Evolutionary conservation across 495 filamentous ascomycete genomes (phyloP), one percentile per base, ranked within the genome.

Genomic region (Schizothecium vesticola): DNA sequence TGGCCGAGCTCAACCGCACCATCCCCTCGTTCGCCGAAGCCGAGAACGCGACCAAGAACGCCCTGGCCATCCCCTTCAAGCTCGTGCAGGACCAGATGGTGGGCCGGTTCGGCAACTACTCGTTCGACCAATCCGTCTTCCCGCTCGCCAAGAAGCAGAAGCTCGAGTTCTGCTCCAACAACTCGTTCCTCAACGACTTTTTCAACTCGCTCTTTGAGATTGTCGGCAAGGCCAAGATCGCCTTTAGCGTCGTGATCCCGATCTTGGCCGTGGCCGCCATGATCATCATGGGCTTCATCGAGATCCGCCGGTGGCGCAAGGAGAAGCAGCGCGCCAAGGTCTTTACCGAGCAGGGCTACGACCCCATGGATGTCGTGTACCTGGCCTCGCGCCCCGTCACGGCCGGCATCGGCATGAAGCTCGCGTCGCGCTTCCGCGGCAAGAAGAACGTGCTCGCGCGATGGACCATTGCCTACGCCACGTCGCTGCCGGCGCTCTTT

Each of bases 301-400:
- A 99, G 77, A 88, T 93, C 63, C 87, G 88, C 56, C 86, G 90
- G 43, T 98, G 89, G 88, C 87, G 87, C 31, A 83, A 81, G 9
- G 90, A 91, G 84, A 86, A 89, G 75, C 77, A 89, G 67, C 89
- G 90, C 33, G 85, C 92, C 16, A 79, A 85, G 60, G 81, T 92
- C 25, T 83, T 97, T 60, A 83, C 82, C 60, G 85, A 88, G 64
- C 79, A 89, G 23, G 84, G 86, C 12, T 82, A 77, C 65, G 93
- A 97, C 70, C 87, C 90, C 2, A 87, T 97, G 85, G 96, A 98
- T 75, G 89, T 94, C 22, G 86, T 97, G 61, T 94, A 97, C 75
- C 91, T 97, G 60, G 87, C 88, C 19, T 96, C 93, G 22, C 85
- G 92, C 4, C 93, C 94, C 7, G 86, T 88, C 68, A 90, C 91